Conservation (phyloP, 31 red algal genomes). For the Endocladia muricata region DNA sequence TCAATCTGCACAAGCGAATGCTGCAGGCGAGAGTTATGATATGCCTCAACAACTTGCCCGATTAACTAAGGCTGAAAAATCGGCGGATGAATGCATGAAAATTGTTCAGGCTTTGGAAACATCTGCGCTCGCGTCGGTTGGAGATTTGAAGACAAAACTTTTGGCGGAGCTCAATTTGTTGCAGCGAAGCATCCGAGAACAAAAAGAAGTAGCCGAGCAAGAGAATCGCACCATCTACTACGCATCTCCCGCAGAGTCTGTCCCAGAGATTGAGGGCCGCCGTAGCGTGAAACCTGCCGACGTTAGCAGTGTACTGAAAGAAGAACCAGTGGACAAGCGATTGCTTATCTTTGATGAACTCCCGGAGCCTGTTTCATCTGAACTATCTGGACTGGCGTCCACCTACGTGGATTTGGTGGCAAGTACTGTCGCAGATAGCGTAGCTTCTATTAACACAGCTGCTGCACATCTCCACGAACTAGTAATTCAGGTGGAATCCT, state of each 20-base stretch:
- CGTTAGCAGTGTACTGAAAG: conserved; percentile 1
- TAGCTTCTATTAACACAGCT: conserved; percentile 23
- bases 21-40: conserved; percentile 16
- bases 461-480: conserved; percentile 29
- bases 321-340: conserved; percentile 23
- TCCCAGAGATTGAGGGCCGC: conserved; percentile 15
- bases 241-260: conserved; percentile 13
- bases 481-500: conserved; percentile 9
- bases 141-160: conserved; percentile 35
- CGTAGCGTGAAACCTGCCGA: conserved; percentile 45
- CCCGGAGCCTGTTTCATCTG: conserved; percentile 21
- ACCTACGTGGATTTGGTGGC: conserved; percentile 55
- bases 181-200: not conserved
- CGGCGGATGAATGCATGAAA: conserved; percentile 4
- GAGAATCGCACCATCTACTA: conserved; percentile 60
- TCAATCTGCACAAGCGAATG: conserved; percentile 47
- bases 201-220: conserved; percentile 31
- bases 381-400: conserved; percentile 18
- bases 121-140: conserved; percentile 19
- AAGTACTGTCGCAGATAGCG: conserved; percentile 10
- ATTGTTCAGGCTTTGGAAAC: conserved; percentile 22
- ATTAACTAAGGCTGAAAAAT: conserved; percentile 15
- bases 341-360: conserved; percentile 18
- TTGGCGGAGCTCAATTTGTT: not conserved
- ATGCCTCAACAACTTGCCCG: conserved; percentile 49